A percentile compares a stretch with the other conserved stretches of the same genome.
phyloP scores from a whole-genome alignment of 768 basidiomycete genomes.

The Strobilomyces confusus region DNA sequence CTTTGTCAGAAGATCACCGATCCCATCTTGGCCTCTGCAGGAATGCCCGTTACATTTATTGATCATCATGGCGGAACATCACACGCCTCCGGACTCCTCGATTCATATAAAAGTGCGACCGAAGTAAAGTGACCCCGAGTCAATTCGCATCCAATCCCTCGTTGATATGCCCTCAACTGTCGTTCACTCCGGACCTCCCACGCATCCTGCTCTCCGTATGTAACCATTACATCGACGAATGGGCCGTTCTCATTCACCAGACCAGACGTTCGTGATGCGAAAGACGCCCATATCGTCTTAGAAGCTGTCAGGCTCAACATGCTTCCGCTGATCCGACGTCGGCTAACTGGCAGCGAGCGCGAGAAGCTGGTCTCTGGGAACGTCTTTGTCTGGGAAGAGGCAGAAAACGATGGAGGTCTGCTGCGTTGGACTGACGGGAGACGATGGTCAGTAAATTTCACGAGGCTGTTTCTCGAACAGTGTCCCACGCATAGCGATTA shows the following conservation, averaged over 20 bases:
- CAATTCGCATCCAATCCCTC: constrained; percentile 6
- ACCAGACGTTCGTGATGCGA: constrained; percentile 73
- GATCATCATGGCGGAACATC: constrained; percentile 14
- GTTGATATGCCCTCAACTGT: constrained; percentile 14
- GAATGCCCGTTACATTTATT: constrained; percentile 14
- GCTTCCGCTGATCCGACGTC: constrained; percentile 66
- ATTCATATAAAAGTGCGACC: constrained; percentile 23
- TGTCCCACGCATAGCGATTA: constrained; percentile 1
- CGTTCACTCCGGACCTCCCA: constrained; percentile 24
- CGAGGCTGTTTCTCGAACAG: background rate
- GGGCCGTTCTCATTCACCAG: background rate
- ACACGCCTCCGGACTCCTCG: constrained; percentile 14
- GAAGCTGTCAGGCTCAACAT: constrained; percentile 72
- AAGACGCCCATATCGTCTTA: constrained; percentile 70
- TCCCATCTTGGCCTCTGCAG: constrained; percentile 17
- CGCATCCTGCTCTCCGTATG: constrained; percentile 31
- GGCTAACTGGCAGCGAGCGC: constrained; percentile 65
- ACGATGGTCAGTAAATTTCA: constrained; percentile 51
- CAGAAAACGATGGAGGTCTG: constrained; percentile 62
- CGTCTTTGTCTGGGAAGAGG: constrained; percentile 85
- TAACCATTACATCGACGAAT: background rate
- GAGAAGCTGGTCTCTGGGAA: constrained; percentile 70
- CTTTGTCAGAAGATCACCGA: constrained; percentile 19
- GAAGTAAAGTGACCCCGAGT: background rate
- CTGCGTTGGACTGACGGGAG: constrained; percentile 81